Evolutionary conservation across 257 asterid species (phyloP).

Genomic region (Nicotiana otophora): DNA sequence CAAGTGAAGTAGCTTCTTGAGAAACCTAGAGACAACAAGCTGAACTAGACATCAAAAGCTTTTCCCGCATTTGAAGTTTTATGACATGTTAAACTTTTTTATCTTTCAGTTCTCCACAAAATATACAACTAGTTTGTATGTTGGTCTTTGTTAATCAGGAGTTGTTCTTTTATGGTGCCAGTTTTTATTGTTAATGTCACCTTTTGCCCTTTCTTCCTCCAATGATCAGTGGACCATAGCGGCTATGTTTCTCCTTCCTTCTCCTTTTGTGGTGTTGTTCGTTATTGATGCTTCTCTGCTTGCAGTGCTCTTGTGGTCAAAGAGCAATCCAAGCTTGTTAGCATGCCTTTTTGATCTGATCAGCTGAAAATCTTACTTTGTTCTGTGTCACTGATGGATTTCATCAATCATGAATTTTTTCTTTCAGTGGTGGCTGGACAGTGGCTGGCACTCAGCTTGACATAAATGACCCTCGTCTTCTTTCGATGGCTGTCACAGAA

Average conservation of each 20-base stretch:
- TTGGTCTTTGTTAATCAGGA: not conserved
- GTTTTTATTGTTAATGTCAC: not conserved
- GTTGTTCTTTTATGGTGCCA: not conserved
- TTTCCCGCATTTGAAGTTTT: not conserved
- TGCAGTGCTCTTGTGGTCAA: not conserved
- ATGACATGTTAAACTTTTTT: not conserved
- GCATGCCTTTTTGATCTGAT: not conserved
- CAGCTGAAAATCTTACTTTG: not conserved
- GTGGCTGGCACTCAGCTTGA: constrained; percentile 32
- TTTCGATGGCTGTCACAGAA: constrained; percentile 39
- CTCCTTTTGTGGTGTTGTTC: not conserved
- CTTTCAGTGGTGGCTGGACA: constrained; percentile 34
- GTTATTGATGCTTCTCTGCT: not conserved
- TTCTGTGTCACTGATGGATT: not conserved
- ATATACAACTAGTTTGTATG: too few relatives aligned
- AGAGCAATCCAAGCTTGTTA: not conserved
- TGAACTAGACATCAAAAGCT: not conserved
- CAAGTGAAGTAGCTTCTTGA: too few relatives aligned
- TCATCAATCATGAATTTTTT: not conserved
- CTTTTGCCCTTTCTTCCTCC: not conserved
- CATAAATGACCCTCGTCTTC: constrained; percentile 34
- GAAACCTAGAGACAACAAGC: not conserved
- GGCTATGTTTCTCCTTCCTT: not conserved
- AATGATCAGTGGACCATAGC: not conserved
- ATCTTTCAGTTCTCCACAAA: not conserved